Evolutionary conservation across 768 basidiomycete species (phyloP).

Genomic region (Cystofilobasidium capitatum): DNA sequence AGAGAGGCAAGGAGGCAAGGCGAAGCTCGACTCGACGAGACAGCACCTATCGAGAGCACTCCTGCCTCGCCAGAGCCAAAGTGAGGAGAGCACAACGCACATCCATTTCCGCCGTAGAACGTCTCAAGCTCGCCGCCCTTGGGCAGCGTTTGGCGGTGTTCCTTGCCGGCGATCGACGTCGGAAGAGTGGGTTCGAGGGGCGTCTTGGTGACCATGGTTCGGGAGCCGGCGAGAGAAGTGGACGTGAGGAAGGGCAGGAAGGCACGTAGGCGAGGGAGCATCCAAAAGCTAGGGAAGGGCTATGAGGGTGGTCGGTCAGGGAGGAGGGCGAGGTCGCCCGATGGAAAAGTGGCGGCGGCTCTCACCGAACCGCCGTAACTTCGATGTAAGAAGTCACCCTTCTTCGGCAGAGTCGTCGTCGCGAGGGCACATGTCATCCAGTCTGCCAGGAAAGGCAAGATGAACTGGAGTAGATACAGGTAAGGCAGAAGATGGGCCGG

Average conservation of each 20-base stretch:
- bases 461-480: too few species aligned
- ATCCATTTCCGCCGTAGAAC: constrained; percentile 2
- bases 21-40: background rate
- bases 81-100: background rate
- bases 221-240: background rate
- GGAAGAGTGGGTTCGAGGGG: constrained; percentile 22
- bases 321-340: too few species aligned
- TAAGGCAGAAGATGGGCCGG: too few species aligned
- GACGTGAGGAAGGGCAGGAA: constrained; percentile 8
- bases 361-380: too few species aligned
- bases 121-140: background rate
- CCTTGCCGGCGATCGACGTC: constrained; percentile 7
- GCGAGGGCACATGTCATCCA: too few species aligned
- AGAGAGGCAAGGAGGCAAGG: background rate
- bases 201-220: background rate
- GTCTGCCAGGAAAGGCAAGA: too few species aligned
- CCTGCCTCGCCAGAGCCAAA: background rate
- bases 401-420: too few species aligned
- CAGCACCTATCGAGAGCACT: background rate
- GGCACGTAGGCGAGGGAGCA: constrained; percentile 1
- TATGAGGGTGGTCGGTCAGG: too few species aligned
- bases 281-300: too few species aligned
- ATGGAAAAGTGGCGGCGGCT: too few species aligned
- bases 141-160: background rate
- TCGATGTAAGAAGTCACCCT: too few species aligned